Evolutionary conservation across 1,284 basidiomycete genomes (phyloP).

Genomic region (Pulchroboletus neoregius): DNA sequence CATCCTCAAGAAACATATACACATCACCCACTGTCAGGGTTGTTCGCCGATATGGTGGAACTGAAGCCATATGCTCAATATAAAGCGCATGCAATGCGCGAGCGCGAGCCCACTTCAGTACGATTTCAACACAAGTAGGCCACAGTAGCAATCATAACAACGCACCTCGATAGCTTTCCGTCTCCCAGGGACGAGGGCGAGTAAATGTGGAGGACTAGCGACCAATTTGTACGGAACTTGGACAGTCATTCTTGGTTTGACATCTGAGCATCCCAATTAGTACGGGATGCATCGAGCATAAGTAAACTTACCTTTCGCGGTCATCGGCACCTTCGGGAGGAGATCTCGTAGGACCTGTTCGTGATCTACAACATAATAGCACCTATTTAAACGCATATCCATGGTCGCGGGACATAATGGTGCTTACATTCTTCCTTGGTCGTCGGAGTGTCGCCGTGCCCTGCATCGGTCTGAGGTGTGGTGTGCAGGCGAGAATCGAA

Average conservation of each 20-base stretch:
- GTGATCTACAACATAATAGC: conserved; percentile 35
- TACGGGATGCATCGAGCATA: neutral
- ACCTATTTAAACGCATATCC: neutral
- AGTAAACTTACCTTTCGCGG: conserved; percentile 45
- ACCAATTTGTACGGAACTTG: conserved; percentile 54
- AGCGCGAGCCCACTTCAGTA: conserved; percentile 57
- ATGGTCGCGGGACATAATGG: neutral
- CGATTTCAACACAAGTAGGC: conserved; percentile 6
- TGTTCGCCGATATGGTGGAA: conserved; percentile 25
- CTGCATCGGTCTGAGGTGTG: neutral
- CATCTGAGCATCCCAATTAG: conserved; percentile 32
- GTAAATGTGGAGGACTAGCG: conserved; percentile 42
- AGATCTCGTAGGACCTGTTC: conserved; percentile 41
- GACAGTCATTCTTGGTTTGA: conserved; percentile 35
- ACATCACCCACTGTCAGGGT: conserved; percentile 52
- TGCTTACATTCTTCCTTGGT: conserved; percentile 25
- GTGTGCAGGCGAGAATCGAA: conserved; percentile 2
- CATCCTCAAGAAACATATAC: conserved; percentile 54
- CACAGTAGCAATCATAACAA: neutral
- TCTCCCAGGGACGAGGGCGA: conserved; percentile 49
- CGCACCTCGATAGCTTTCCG: conserved; percentile 68
- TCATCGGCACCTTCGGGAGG: conserved; percentile 56
- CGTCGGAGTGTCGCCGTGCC: neutral
- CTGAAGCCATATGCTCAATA: conserved; percentile 22
- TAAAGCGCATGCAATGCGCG: conserved; percentile 51